Percentiles rank a stretch among this genome's conserved stretches.
Conservation (phyloP, 768 basidiomycete genomes). For the Amanita inopinata region DNA sequence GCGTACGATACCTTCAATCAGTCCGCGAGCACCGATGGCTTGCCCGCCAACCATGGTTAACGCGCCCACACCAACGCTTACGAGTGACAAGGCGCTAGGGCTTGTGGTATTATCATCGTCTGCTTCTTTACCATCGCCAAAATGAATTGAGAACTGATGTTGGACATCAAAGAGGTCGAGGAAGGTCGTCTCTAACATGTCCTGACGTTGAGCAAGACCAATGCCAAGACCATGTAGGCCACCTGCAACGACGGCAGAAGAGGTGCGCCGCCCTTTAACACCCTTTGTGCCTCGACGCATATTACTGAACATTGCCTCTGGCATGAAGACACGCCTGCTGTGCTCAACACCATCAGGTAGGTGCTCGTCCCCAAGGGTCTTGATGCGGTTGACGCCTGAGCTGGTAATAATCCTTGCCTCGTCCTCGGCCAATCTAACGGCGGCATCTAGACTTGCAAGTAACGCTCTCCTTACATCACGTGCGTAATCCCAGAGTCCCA, state of each 20-base stretch:
- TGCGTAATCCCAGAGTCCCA: conserved; percentile 81
- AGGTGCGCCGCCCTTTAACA: conserved; percentile 27
- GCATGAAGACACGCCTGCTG: conserved; percentile 78
- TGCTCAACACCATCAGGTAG: conserved; percentile 78
- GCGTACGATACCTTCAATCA: conserved; percentile 73
- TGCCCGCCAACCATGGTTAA: conserved; percentile 86
- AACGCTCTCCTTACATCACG: conserved; percentile 67
- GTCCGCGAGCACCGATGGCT: conserved; percentile 59
- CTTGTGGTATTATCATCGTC: conserved; percentile 30
- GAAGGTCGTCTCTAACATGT: conserved; percentile 72
- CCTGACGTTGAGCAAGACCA: conserved; percentile 66
- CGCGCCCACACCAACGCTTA: conserved; percentile 75
- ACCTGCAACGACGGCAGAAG: conserved; percentile 58
- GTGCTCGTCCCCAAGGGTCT: conserved; percentile 61
- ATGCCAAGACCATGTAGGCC: conserved; percentile 75
- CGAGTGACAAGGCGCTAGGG: conserved; percentile 58
- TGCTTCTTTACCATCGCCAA: conserved; percentile 38
- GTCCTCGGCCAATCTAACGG: conserved; percentile 72
- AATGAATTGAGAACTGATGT: conserved; percentile 65
- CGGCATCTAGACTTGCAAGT: conserved; percentile 73
- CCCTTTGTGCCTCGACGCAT: conserved; percentile 34
- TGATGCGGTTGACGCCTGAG: conserved; percentile 55
- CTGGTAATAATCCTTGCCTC: conserved; percentile 67
- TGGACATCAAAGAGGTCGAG: conserved; percentile 83
- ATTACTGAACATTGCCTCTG: conserved; percentile 93